A percentile compares a stretch with the other conserved stretches of the same genome.
phyloP scores from a whole-genome alignment of 805 yeast species.

The Isabelozyma heimii region DNA sequence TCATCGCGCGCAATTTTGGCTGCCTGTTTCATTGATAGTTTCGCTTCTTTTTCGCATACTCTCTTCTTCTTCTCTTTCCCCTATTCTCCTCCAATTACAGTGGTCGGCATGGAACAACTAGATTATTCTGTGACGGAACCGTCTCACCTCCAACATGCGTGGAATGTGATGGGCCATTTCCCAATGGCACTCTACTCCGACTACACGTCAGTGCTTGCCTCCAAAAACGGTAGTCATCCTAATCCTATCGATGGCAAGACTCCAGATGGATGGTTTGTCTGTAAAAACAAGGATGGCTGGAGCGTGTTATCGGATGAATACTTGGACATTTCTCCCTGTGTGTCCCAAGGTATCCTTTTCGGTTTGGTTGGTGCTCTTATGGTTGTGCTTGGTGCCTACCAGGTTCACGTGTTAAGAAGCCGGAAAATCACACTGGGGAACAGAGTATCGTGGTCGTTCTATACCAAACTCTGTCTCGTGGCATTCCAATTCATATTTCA shows the following conservation, averaged over 20 bases:
- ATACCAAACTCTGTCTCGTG: constrained; percentile 40
- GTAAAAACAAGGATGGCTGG: constrained; percentile 41
- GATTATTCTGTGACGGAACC: not conserved
- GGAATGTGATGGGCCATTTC: constrained; percentile 6
- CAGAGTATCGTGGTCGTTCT: constrained; percentile 36
- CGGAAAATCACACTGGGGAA: constrained; percentile 22
- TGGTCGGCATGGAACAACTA: not conserved
- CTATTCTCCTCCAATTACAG: not conserved
- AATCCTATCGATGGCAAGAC: not conserved
- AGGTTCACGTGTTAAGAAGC: constrained; percentile 29
- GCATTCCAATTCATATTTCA: constrained; percentile 39
- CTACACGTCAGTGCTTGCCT: not conserved
- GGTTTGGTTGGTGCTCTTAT: constrained; percentile 40
- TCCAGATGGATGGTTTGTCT: constrained; percentile 7
- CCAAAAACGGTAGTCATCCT: not conserved
- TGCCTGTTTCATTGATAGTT: too few species aligned
- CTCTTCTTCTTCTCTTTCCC: not conserved
- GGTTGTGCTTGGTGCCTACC: constrained; percentile 41
- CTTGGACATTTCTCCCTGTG: constrained; percentile 61
- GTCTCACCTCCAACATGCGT: not conserved
- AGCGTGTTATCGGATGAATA: constrained; percentile 34
- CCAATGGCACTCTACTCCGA: constrained; percentile 2
- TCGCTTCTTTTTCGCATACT: not conserved
- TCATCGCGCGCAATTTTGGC: too few species aligned
- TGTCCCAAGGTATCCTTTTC: constrained; percentile 52